These are phyloP conservation scores for Cladorrhinum sp. DNA, from an alignment of 2,329 filamentous ascomycete genomes.

Conservation along the genomic window DNA sequence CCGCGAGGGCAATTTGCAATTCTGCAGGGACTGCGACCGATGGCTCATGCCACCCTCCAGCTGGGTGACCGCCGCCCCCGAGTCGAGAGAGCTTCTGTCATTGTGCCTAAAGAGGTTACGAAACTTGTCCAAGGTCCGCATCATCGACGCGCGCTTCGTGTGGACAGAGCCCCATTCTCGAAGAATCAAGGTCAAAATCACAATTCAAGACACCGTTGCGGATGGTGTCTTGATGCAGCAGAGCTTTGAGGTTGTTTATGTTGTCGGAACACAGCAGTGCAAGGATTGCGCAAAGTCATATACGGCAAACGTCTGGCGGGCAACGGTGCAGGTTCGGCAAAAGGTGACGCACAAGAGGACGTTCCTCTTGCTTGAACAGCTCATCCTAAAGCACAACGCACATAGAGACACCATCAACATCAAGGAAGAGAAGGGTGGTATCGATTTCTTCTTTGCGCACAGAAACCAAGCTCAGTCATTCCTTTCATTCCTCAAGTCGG, in stretches of 20 bases:
- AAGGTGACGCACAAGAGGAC: constrained; percentile 93
- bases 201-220: constrained; percentile 70
- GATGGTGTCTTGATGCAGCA: constrained; percentile 76
- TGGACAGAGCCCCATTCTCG: constrained; percentile 98
- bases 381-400: constrained; percentile 90
- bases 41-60: constrained; percentile 84
- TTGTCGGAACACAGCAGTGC: constrained; percentile 89
- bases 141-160: constrained; percentile 93
- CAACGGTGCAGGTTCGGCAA: constrained; percentile 90
- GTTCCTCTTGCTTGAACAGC: constrained; percentile 74
- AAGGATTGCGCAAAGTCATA: constrained; percentile 94
- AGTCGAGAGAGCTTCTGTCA: constrained; percentile 89
- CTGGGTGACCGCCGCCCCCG: constrained; percentile 81
- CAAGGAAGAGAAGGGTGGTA: constrained; percentile 91
- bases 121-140: constrained; percentile 83
- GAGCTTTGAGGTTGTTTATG: constrained; percentile 89
- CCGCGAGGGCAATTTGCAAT: constrained; percentile 84
- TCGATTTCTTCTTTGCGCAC: constrained; percentile 92
- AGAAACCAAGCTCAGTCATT: constrained; percentile 82
- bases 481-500: constrained; percentile 75
- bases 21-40: constrained; percentile 90
- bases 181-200: constrained; percentile 91
- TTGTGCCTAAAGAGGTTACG: constrained; percentile 85
- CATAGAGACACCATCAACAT: constrained; percentile 96
- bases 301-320: constrained; percentile 93